Percentiles rank a stretch among this genome's conserved stretches.
Evolutionary conservation across 257 asterid genomes (phyloP).

Genomic region (Petunia secreta): DNA sequence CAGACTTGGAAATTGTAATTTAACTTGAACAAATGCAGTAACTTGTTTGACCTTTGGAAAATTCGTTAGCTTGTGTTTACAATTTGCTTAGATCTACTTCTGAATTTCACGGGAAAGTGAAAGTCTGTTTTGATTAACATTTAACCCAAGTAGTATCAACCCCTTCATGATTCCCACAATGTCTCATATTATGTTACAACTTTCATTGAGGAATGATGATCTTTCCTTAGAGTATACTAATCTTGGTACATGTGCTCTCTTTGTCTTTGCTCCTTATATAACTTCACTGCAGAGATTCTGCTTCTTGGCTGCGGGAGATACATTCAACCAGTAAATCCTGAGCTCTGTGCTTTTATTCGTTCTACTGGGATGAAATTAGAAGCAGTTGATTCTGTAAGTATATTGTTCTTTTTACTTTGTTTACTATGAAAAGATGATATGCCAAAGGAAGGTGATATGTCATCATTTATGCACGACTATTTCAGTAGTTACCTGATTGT

Average conservation of each 20-base stretch:
- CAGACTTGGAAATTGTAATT: background rate
- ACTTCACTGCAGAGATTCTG: constrained; percentile 59
- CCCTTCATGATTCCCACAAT: background rate
- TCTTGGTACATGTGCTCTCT: constrained; percentile 17
- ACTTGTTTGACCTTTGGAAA: background rate
- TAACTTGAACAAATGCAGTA: background rate
- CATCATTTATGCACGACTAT: background rate
- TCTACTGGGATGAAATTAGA: constrained; percentile 92
- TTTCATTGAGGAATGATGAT: background rate
- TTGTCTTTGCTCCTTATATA: constrained; percentile 14
- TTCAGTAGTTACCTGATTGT: constrained; percentile 7
- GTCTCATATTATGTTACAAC: no score
- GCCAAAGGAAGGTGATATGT: constrained; percentile 6
- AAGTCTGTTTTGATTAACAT: background rate
- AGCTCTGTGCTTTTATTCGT: constrained; percentile 74
- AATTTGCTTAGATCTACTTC: background rate
- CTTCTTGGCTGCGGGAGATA: constrained; percentile 84
- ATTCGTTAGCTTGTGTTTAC: no score
- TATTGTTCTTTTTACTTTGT: constrained; percentile 26
- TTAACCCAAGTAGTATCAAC: background rate
- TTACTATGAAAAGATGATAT: constrained; percentile 1
- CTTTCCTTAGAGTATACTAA: background rate
- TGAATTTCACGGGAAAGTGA: background rate
- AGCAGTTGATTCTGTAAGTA: constrained; percentile 76
- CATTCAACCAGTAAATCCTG: constrained; percentile 75